Conservation (phyloP, 1,284 basidiomycete species). For the Puccinia horiana region DNA sequence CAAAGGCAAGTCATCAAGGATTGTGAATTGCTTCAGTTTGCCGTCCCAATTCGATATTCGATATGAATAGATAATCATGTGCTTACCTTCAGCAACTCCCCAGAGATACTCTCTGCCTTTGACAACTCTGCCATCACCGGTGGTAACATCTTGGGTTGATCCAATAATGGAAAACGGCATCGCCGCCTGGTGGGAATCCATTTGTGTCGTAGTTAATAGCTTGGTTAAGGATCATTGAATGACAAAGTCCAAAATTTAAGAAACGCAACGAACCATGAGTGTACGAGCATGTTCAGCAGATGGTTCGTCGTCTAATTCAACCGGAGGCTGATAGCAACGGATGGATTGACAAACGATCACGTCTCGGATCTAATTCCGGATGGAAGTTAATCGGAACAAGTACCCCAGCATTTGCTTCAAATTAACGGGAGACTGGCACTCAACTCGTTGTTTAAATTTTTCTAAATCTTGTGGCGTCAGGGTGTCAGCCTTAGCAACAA, state of each 20-base stretch:
- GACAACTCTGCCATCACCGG: constrained; percentile 84
- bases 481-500: constrained; percentile 94
- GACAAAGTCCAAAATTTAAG: not conserved
- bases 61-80: constrained; percentile 38
- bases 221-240: not conserved
- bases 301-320: constrained; percentile 85
- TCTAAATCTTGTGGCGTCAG: constrained; percentile 89
- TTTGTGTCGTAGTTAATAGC: not conserved
- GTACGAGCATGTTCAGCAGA: constrained; percentile 85
- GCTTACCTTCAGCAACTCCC: constrained; percentile 92
- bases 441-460: constrained; percentile 86
- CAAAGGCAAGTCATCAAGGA: not conserved
- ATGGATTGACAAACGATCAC: constrained; percentile 88
- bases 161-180: constrained; percentile 99
- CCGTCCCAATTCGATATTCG: not conserved
- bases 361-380: constrained; percentile 73
- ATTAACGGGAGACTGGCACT: constrained; percentile 56
- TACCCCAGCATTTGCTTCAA: constrained; percentile 39
- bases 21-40: not conserved
- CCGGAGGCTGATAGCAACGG: constrained; percentile 87
- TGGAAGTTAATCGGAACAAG: constrained; percentile 37
- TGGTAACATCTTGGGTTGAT: constrained; percentile 89
- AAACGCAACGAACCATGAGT: constrained; percentile 62
- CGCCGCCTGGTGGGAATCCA: constrained; percentile 64
- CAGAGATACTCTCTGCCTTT: constrained; percentile 99